phyloP scores from a whole-genome alignment of 2,329 filamentous ascomycete genomes.

The Colletotrichum theobromicola region DNA sequence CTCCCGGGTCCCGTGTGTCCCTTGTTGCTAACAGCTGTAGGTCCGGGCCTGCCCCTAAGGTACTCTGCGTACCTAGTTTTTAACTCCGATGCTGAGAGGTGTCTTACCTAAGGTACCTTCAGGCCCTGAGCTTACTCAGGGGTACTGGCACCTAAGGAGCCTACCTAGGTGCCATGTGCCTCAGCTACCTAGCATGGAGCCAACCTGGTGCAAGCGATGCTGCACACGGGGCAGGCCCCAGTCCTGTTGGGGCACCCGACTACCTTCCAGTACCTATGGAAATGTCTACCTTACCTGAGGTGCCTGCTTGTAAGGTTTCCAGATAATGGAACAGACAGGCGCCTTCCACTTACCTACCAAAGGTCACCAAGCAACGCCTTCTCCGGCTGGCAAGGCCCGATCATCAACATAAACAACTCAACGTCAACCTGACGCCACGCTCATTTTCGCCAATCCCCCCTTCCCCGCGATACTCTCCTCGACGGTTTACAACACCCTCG shows the following conservation, averaged over 20 bases:
- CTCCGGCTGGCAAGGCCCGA: neutral
- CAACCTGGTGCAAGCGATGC: neutral
- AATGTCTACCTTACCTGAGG: too few relatives aligned
- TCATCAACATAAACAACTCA: conserved; percentile 1
- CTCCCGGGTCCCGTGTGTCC: too few relatives aligned
- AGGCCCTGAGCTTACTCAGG: too few relatives aligned
- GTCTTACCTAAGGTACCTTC: neutral
- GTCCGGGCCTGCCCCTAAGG: too few relatives aligned
- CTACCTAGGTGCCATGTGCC: neutral
- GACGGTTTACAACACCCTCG: neutral
- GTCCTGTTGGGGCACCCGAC: too few relatives aligned
- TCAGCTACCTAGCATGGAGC: neutral
- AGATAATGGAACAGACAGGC: neutral
- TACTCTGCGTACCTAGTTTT: too few relatives aligned
- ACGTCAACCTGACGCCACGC: neutral
- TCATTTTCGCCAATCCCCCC: neutral
- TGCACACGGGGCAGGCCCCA: too few relatives aligned
- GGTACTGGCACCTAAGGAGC: too few relatives aligned
- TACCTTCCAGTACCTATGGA: too few relatives aligned
- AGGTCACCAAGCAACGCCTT: neutral
- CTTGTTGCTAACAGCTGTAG: too few relatives aligned
- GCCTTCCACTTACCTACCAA: neutral
- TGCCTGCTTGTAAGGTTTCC: neutral
- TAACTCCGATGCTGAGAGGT: neutral
- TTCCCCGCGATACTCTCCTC: neutral